Evolutionary conservation across 768 basidiomycete species (phyloP).

Genomic region (Hemileccinum impolitum): DNA sequence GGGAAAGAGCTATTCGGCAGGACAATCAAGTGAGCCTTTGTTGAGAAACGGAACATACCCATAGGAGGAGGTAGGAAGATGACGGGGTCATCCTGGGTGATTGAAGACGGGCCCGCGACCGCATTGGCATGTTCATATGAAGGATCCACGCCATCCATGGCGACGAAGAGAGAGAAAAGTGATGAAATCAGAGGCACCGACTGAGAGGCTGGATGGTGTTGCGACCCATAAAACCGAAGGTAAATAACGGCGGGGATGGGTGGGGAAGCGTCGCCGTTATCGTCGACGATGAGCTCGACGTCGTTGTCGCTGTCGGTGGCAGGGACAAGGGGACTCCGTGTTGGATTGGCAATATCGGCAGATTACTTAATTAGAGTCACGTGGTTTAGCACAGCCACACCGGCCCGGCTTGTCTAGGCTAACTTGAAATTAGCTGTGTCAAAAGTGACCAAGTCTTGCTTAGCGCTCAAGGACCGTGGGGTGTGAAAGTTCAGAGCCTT

Average conservation of each 20-base stretch:
- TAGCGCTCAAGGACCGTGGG: not conserved
- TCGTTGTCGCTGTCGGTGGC: constrained; percentile 32
- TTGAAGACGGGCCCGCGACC: constrained; percentile 59
- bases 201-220: constrained; percentile 4
- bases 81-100: constrained; percentile 17
- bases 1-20: constrained; percentile 29
- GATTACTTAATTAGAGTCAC: constrained; percentile 33
- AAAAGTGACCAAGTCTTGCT: not conserved
- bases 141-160: constrained; percentile 29
- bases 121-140: constrained; percentile 44
- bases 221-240: constrained; percentile 17
- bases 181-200: constrained; percentile 26
- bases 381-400: constrained; percentile 19
- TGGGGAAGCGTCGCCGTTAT: constrained; percentile 18
- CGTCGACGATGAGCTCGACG: constrained; percentile 29
- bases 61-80: constrained; percentile 31
- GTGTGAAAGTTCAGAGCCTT: not conserved
- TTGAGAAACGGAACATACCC: constrained; percentile 26
- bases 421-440: too few relatives aligned
- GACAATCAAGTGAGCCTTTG: constrained; percentile 12
- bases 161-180: constrained; percentile 15
- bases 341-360: constrained; percentile 30
- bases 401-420: too few relatives aligned
- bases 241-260: not conserved
- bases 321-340: constrained; percentile 36